Evolutionary conservation across 345 rosid genomes (phyloP).

Genomic region (Citrus sinensis): DVS_A1.0 CM039163.1:6484001-6484500

Average conservation of each 20-base stretch:
- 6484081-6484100: background rate
- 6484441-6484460: background rate
- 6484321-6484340: background rate
- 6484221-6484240: background rate
- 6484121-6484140: background rate
- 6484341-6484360: background rate
- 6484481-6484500: background rate
- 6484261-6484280: background rate
- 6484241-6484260: background rate
- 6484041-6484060: background rate
- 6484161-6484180: background rate
- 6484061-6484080: background rate
- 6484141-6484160: background rate
- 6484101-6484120: background rate
- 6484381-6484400: background rate
- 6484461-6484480: background rate
- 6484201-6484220: background rate
- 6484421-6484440: slow-evolving; percentile 1
- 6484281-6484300: background rate
- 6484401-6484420: slow-evolving; percentile 1
- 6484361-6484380: background rate
- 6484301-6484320: slow-evolving; percentile 10
- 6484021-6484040: background rate
- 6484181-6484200: background rate
- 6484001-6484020: background rate